Evolutionary conservation across 139 green algal genomes (phyloP).

Genomic region (Axilococcus clingmanii): DNA sequence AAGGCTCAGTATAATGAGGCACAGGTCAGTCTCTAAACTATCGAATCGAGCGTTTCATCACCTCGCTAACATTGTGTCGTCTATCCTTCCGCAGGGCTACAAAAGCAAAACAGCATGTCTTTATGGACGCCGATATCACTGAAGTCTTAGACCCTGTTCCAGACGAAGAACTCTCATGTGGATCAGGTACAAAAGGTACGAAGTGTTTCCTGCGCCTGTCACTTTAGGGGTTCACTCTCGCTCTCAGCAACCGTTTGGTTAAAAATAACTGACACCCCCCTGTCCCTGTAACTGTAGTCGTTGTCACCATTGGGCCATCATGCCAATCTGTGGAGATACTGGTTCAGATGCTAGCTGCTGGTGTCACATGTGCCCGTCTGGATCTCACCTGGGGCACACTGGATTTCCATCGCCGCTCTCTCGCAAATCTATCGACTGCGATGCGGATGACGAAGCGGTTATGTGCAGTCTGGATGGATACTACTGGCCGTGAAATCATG

Average conservation of each 20-base stretch:
- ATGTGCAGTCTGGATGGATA: conserved; percentile 77
- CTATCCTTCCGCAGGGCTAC: too few species aligned
- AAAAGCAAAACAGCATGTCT: conserved; percentile 21
- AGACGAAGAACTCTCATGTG: conserved; percentile 8
- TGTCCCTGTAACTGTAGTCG: conserved; percentile 39
- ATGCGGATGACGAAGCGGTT: conserved; percentile 47
- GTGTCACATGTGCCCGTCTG: conserved; percentile 58
- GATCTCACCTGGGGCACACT: conserved; percentile 61
- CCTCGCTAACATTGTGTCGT: too few species aligned
- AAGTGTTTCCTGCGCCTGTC: background rate
- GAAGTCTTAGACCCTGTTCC: conserved; percentile 12
- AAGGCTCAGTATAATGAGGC: too few species aligned
- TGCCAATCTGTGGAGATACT: conserved; percentile 52
- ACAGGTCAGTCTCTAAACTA: too few species aligned
- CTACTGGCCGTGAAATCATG: conserved; percentile 43
- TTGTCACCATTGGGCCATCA: conserved; percentile 62
- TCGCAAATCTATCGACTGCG: conserved; percentile 60
- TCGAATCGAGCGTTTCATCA: too few species aligned
- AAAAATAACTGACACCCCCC: too few species aligned
- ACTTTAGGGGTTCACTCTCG: background rate
- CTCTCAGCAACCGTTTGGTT: background rate
- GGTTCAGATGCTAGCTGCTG: conserved; percentile 46
- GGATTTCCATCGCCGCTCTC: conserved; percentile 53
- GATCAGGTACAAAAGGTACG: conserved; percentile 18
- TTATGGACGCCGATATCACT: conserved; percentile 25